phyloP scores from a whole-genome alignment of 148 eudicot genomes.

The Diospyros lotus region DNA sequence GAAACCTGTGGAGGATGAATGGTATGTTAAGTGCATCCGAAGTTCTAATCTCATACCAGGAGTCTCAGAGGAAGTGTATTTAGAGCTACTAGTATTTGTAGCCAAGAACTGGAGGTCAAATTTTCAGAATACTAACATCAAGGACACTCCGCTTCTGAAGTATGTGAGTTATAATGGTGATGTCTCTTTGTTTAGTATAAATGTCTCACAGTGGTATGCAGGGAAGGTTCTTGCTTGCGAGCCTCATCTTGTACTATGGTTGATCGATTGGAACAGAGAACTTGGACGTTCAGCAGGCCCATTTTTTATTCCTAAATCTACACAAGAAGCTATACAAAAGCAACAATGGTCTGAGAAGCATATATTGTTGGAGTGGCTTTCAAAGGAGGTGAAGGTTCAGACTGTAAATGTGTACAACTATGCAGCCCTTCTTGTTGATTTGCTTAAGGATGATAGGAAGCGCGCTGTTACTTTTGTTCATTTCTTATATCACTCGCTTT shows the following conservation, averaged over 20 bases:
- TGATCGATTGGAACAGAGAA: slow-evolving; percentile 31
- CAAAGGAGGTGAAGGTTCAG: background rate
- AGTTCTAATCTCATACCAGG: slow-evolving; percentile 57
- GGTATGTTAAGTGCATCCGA: slow-evolving; percentile 61
- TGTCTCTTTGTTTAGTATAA: slow-evolving; percentile 30
- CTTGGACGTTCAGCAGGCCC: slow-evolving; percentile 5
- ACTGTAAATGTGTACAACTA: slow-evolving; percentile 14
- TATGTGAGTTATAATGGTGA: slow-evolving; percentile 12
- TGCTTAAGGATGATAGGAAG: no score
- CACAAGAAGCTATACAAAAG: background rate
- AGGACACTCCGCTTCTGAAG: slow-evolving; percentile 28
- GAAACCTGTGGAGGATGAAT: slow-evolving; percentile 32
- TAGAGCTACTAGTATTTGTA: slow-evolving; percentile 46
- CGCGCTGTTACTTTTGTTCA: no score
- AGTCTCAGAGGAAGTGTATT: slow-evolving; percentile 35
- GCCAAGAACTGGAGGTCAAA: slow-evolving; percentile 41
- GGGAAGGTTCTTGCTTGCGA: slow-evolving; percentile 13
- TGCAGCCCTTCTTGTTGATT: background rate
- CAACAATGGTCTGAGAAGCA: no score
- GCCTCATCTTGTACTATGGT: slow-evolving; percentile 16
- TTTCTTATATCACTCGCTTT: no score
- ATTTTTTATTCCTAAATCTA: no score
- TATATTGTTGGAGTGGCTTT: background rate
- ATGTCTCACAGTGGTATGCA: background rate
- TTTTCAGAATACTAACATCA: slow-evolving; percentile 31